These are phyloP conservation scores for Dactylorhiza incarnata DNA, from an alignment of 106 monocot species.

Conservation along the genomic window DNA sequence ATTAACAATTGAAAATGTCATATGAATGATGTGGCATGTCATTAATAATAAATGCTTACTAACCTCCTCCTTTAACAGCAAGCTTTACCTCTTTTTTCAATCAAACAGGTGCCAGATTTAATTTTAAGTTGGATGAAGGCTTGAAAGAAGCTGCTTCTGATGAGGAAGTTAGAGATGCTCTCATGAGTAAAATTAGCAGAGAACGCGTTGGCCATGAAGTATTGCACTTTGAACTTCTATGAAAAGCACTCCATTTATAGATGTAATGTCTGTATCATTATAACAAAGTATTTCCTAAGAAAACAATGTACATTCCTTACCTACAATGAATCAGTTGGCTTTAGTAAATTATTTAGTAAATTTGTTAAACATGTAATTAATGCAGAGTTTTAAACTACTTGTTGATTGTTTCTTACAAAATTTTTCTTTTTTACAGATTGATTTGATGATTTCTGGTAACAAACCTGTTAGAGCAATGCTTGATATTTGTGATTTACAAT, in stretches of 20 bases:
- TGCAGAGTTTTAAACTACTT: background rate
- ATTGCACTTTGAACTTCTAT: constrained; percentile 5
- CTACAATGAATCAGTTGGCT: background rate
- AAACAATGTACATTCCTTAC: background rate
- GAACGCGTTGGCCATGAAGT: constrained; percentile 98
- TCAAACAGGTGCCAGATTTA: constrained; percentile 77
- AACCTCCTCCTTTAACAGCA: background rate
- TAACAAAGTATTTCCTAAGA: background rate
- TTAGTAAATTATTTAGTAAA: background rate
- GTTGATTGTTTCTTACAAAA: background rate
- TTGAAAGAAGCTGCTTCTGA: constrained; percentile 74
- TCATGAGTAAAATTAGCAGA: constrained; percentile 84
- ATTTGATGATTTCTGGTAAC: constrained; percentile 85
- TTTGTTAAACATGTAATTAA: background rate
- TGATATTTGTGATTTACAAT: constrained; percentile 59
- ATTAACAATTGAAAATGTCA: background rate
- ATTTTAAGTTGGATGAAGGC: constrained; percentile 71
- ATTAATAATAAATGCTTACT: background rate
- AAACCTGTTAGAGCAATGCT: constrained; percentile 68
- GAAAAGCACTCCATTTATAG: background rate
- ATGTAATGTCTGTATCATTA: background rate
- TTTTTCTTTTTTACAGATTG: constrained; percentile 41
- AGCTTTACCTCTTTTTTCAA: background rate
- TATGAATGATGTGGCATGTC: constrained; percentile 2
- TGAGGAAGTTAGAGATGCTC: constrained; percentile 71